A percentile compares a stretch with the other conserved stretches of the same genome.
These are phyloP conservation scores for Paratinospora sagittata DNA, from an alignment of 164 flowering plant species.

Conservation along the genomic window DNA sequence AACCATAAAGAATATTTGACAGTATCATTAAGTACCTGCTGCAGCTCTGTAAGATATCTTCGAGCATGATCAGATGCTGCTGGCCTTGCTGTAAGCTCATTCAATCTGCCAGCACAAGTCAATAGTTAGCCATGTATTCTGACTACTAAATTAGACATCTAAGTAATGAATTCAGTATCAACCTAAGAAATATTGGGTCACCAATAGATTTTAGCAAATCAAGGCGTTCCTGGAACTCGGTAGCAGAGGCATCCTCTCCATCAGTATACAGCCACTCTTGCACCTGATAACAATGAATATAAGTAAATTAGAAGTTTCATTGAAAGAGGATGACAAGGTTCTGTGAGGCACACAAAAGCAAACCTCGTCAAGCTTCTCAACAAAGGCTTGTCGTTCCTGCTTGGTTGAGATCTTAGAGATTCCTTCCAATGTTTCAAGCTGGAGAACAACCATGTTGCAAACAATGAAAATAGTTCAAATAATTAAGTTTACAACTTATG, in stretches of 20 bases:
- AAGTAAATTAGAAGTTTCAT: background rate
- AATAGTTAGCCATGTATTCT: background rate
- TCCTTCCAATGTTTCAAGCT: constrained; percentile 75
- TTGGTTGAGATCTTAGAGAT: constrained; percentile 52
- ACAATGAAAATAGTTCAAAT: background rate
- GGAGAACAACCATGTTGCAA: constrained; percentile 15
- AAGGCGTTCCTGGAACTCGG: constrained; percentile 65
- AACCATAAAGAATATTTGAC: background rate
- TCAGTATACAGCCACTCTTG: constrained; percentile 97
- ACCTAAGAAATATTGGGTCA: constrained; percentile 94
- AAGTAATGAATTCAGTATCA: background rate
- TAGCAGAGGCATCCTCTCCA: constrained; percentile 91
- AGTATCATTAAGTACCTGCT: constrained; percentile 45
- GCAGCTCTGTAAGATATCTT: constrained; percentile 51
- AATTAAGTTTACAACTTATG: background rate
- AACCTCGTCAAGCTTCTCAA: constrained; percentile 87
- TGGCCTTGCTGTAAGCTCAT: constrained; percentile 79
- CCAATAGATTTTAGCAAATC: constrained; percentile 65
- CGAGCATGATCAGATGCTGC: constrained; percentile 57
- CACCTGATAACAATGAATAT: constrained; percentile 39
- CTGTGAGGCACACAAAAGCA: background rate
- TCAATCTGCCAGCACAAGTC: constrained; percentile 41
- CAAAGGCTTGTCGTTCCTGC: constrained; percentile 67
- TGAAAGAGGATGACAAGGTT: background rate
- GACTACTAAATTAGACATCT: background rate